Percentiles rank a stretch among this genome's conserved stretches.
These are phyloP conservation scores for Clavispora vitiphila DNA, from an alignment of 805 yeast genomes.

Conservation along the genomic window DNA sequence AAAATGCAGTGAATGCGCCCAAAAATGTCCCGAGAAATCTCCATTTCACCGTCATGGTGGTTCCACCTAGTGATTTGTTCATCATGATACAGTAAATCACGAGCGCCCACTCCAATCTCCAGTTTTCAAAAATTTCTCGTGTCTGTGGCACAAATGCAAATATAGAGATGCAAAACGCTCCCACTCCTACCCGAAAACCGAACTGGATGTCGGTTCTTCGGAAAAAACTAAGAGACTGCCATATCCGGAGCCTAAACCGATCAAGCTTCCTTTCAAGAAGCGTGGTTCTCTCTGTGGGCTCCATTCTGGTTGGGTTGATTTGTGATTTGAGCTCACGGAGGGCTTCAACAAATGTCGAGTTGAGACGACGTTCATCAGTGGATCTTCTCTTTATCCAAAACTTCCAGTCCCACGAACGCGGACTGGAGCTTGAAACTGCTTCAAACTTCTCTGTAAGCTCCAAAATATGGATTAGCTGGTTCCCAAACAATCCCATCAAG, in stretches of 20 bases:
- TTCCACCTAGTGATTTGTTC: slow-evolving; percentile 83
- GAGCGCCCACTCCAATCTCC: slow-evolving; percentile 83
- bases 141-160: slow-evolving; percentile 64
- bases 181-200: slow-evolving; percentile 75
- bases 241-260: slow-evolving; percentile 22
- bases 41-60: slow-evolving; percentile 73
- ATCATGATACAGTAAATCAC: slow-evolving; percentile 79
- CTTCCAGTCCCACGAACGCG: slow-evolving; percentile 48
- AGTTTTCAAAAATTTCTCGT: slow-evolving; percentile 48
- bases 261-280: slow-evolving; percentile 1
- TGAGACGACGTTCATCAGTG: slow-evolving; percentile 2
- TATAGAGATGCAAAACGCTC: slow-evolving; percentile 59
- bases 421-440: slow-evolving; percentile 13
- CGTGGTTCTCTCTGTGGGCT: not conserved
- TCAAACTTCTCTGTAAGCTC: slow-evolving; percentile 39
- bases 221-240: slow-evolving; percentile 50
- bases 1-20: slow-evolving; percentile 62
- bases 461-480: slow-evolving; percentile 49
- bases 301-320: slow-evolving; percentile 4
- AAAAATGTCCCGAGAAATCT: slow-evolving; percentile 67
- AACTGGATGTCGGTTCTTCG: slow-evolving; percentile 67
- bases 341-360: slow-evolving; percentile 16
- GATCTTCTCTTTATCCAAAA: slow-evolving; percentile 39
- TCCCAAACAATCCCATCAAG: slow-evolving; percentile 56
- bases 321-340: slow-evolving; percentile 14